Evolutionary conservation across 176 grass and related monocot genomes (phyloP), one percentile per base, ranked within the genome.

Genomic region (Luzula sylvatica): DNA sequence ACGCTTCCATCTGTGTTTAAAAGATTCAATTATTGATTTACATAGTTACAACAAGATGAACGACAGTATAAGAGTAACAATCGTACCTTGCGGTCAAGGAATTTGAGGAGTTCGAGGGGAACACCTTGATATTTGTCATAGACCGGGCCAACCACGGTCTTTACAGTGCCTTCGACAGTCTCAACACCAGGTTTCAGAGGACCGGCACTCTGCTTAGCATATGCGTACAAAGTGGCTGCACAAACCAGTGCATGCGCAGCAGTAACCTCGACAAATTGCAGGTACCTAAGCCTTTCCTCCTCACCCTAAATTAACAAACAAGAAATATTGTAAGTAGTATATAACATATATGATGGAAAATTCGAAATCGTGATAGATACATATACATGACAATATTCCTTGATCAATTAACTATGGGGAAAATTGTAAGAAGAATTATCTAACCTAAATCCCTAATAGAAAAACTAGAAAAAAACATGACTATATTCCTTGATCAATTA

Each of bases 161-260:
- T 87, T 16, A 94, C 88, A 12, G 83, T 77, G 1, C 75, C 88
- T 75, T 94, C 88, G 15, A 94, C 79, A 42, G 73, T 65, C 72
- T 94, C 68, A 1, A 94, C 83, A 13, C 88, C 77, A 9, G 84
- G 84, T 64, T 74, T 82, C 17, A 96, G 83, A n/a, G 90, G 90
- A 0, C 90, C 90, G 0, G 90, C 70, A 4, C 77, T 79, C 43
- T 82, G 53, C 67, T 86, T 96, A 9, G 84, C 84, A 60, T 75
- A 96, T 0, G 66, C 74, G 51, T 96, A 89, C 1, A 79, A 52
- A 52, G 67, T 55, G 1, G 90, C 80, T 1, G 72, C 71, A 16
- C 68, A 87, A 20, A 89, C 20, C 20, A 89, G 9, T 54, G 67
- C 77, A 63, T 89, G 80, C 35, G 75, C 74, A 38, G 80, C 81